Evolutionary conservation across 2,329 filamentous ascomycete species (phyloP), one percentile per base, ranked within the genome.

Genomic region (Trichoderma sp.): DNA sequence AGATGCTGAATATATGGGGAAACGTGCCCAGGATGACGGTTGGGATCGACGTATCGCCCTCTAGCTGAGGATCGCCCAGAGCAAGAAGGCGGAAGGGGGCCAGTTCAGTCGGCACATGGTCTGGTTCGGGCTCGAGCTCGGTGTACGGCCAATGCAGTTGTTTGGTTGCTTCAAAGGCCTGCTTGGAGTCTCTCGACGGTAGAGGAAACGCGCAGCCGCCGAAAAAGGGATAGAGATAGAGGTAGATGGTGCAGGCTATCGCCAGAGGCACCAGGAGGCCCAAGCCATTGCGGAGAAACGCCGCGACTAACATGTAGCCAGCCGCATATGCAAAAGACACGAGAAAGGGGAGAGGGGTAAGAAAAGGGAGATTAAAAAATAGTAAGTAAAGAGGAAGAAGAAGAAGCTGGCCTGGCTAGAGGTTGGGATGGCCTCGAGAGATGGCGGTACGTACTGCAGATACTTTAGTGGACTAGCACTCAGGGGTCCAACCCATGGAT

Each of bases 21-120:
- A 90, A 86, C 1, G 82, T 78, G 57, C 84, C 82, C 47, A 85
- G 79, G 72, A 85, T 82, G 43, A 83, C 81, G 65, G 84, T 85
- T 19, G 90, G 91, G 31, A 97, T 90, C 7, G 92, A 94, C 2
- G 91, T 93, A 77, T 97, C 93, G 74, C 95, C 95, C 81, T 98
- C 95, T 66, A 98, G 87, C 79, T 98, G 95, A 5, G 95, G 95
- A 79, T 98, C 95, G 71, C 92, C 95, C 27, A 98, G 87, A 1
- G 94, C 89, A 16, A 98, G 89, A 3, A 98, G 88, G 69, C 95
- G 88, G 76, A 98, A 97, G 0, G 94, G 93, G 4, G 93, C 92
- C 74, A 74, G 74, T 62, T 75, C 76, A 21, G 72, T 74, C 31
- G 72, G 75, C 52, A 71, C 62, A n/a, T 70, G 64, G n/a, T 74